Conservation (phyloP, 2,329 filamentous ascomycete species). For the Onygena corvina region DNA sequence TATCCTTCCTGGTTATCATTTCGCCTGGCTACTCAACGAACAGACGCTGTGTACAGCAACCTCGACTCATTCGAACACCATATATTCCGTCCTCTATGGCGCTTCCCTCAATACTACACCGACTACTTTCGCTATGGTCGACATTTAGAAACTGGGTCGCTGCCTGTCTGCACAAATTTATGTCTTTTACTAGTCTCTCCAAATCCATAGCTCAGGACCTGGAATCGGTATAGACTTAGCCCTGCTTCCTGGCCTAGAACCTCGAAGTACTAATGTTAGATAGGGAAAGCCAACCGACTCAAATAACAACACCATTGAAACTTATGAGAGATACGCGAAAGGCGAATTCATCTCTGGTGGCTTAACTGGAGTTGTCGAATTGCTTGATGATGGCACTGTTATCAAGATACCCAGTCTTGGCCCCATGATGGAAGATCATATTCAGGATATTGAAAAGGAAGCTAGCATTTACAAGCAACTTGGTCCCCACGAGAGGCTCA, state of each 20-base stretch:
- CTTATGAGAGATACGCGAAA: conserved; percentile 4
- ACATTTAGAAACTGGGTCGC: background rate
- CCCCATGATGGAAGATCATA: conserved; percentile 2
- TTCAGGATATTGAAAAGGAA: conserved; percentile 9
- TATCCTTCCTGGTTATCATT: no score
- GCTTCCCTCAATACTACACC: background rate
- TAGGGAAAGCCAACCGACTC: background rate
- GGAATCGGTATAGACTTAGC: background rate
- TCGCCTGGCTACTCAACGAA: no score
- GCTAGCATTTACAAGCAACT: conserved; percentile 7
- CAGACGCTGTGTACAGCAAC: no score
- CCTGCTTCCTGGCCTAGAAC: no score
- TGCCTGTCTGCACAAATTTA: background rate
- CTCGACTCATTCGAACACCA: no score
- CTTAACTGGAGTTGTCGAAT: conserved; percentile 10
- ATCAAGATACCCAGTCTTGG: conserved; percentile 8
- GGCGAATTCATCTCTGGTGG: conserved; percentile 8
- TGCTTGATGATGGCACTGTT: conserved; percentile 6
- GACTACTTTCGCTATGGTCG: background rate
- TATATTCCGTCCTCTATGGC: background rate
- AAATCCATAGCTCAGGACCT: background rate
- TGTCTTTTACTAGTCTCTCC: background rate
- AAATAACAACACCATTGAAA: background rate
- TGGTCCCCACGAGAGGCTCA: conserved; percentile 6
- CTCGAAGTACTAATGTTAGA: background rate